Evolutionary conservation across 768 basidiomycete genomes (phyloP).

Genomic region (Pleurotus giganteus): DNA sequence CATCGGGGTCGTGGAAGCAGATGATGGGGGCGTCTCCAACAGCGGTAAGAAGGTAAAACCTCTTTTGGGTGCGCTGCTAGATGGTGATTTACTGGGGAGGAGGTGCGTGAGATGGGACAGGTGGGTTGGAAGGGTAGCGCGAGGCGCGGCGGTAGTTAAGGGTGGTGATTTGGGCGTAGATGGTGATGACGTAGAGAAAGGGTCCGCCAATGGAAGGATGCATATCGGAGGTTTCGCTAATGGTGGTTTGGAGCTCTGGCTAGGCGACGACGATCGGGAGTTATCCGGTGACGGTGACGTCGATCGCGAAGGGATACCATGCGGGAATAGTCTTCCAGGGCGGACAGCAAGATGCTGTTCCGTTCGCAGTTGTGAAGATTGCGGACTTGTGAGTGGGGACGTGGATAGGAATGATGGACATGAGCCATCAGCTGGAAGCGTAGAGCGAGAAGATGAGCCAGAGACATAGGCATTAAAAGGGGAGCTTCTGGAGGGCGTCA

Average conservation of each 20-base stretch:
- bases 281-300: not conserved
- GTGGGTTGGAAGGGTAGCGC: not conserved
- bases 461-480: not conserved
- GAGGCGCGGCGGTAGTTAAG: not conserved
- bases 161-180: not conserved
- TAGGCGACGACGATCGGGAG: not conserved
- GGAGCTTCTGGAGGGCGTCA: not conserved
- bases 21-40: not conserved
- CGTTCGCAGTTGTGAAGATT: not conserved
- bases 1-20: not conserved
- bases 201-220: not conserved
- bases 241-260: not conserved
- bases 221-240: not conserved
- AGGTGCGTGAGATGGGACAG: constrained; percentile 4
- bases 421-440: not conserved
- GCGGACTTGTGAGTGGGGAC: not conserved
- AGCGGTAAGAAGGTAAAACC: constrained; percentile 1
- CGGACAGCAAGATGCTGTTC: constrained; percentile 7
- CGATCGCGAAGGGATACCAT: constrained; percentile 1
- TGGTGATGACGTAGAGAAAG: not conserved
- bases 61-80: not conserved
- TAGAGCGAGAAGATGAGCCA: not conserved
- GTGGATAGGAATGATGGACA: not conserved
- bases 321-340: constrained; percentile 2
- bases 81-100: not conserved